Base-by-base conservation (phyloP, 2,329 filamentous ascomycete species). In the Colletotrichum phormii region DNA sequence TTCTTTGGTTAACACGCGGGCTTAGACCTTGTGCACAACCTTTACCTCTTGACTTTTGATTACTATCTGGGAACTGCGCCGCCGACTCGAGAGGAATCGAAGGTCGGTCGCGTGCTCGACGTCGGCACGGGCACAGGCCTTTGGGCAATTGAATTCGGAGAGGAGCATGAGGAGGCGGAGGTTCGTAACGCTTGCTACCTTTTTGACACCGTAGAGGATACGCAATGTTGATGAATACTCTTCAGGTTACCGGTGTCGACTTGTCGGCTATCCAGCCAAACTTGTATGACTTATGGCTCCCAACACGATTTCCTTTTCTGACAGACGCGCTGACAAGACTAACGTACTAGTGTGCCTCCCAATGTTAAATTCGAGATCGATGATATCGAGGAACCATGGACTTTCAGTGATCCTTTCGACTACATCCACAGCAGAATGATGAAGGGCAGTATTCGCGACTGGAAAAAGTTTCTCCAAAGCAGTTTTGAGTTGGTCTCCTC, bases 211-310 rank as follows among this genome's bases (percentile, higher is more conserved):
- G 31, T 29, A 29, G 2, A 29, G 12, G 11, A 9, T 15, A n/a
- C 6, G 3, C 7, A 13, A 5, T 37, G 11, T 8, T 42, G 18
- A 37, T 37, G 35, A 6, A 12, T 18, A 18, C 22, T 5, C 11
- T 2, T 24, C 31, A 75, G 73, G 89, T 81, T 2, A 84, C 85
- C 37, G 89, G 89, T 7, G 87, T 88, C 3, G 89, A 91, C 74
- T 82, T 91, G 1, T 89, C 87, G 12, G 88, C 89, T 0, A 88
- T 89, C 12, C 89, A 91, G 70, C 81, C 81, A 3, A 29, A 35
- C 59, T 80, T 75, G 79, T 79, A 62, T 54, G 33, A 73, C 86
- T 88, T 75, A 84, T 90, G 12, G 5, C 9, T 29, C 4, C 7
- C 22, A 37, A 15, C 13, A 37, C 35, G 7, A n/a, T 1, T 29